A percentile compares a stretch with the other conserved stretches of the same genome.
phyloP scores from a whole-genome alignment of 1,139 yeast genomes.

The Yamadazyma kanchanaburiensis region DNA sequence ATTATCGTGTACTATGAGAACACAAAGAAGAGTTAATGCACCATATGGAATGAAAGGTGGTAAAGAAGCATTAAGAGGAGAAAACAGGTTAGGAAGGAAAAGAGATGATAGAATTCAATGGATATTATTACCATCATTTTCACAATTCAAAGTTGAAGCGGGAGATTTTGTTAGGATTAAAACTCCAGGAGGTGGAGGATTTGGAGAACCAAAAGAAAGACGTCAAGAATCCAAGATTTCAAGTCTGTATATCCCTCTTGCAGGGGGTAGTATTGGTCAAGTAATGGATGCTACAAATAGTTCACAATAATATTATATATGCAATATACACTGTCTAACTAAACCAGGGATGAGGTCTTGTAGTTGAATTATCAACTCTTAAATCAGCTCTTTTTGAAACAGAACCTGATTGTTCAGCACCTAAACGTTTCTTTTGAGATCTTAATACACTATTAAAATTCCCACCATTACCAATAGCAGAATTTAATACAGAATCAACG shows the following conservation, averaged over 20 bases:
- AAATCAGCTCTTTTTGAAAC: constrained; percentile 26
- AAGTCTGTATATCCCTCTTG: constrained; percentile 9
- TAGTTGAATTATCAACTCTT: constrained; percentile 13
- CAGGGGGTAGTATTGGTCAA: constrained; percentile 22
- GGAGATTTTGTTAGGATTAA: constrained; percentile 42
- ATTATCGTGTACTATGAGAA: constrained; percentile 15
- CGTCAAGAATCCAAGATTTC: too few relatives aligned
- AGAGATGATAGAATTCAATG: constrained; percentile 18
- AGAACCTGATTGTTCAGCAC: constrained; percentile 14
- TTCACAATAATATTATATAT: constrained; percentile 16
- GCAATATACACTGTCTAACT: constrained; percentile 1
- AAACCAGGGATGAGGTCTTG: constrained; percentile 1
- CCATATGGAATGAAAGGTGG: constrained; percentile 21
- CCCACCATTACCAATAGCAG: constrained; percentile 24
- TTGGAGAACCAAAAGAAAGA: constrained; percentile 22
- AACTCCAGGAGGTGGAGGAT: constrained; percentile 58
- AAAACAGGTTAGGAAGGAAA: constrained; percentile 49
- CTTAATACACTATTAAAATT: constrained; percentile 24
- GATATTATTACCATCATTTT: constrained; percentile 17
- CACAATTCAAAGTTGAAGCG: constrained; percentile 17
- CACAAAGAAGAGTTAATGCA: constrained; percentile 17
- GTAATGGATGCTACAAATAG: constrained; percentile 17
- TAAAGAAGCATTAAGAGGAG: constrained; percentile 54
- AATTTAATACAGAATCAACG: constrained; percentile 12
- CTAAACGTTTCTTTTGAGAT: constrained; percentile 22